Evolutionary conservation across 2,329 filamentous ascomycete genomes (phyloP), one percentile per base, ranked within the genome.

Genomic region (Colletotrichum eleusines): DNA sequence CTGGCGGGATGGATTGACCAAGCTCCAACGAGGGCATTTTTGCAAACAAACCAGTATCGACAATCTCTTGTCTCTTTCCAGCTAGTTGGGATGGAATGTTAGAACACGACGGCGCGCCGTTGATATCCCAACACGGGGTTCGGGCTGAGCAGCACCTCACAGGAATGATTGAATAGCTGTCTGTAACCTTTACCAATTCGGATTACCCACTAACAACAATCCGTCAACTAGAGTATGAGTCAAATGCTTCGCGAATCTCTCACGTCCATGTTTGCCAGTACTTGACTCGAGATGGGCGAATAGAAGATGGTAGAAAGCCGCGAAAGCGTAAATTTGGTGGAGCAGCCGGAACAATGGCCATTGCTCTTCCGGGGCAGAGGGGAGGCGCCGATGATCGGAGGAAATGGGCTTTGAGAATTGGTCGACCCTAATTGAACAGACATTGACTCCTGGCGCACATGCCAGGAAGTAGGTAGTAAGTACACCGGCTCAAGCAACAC

Each of bases 1-100:
- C 90, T 48, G 91, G 88, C 66, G 93, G 93, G 71, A 95, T 93
- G 6, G 92, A 88, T 76, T 92, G 90, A 76, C 92, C 92, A 46
- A 93, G 76, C 28, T 83, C 82, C 69, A 88, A 83, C 38, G 76
- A 75, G n/a, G 83, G 80, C 86, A 88, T 88, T 33, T 62, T 76
- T 55, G 38, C 40, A 31, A 53, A 1, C 42, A 9, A 14, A 44
- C 9, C 42, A 44, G 20, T 9, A 5, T n/a, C 42, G 9, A 11
- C 4, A 44, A 5, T 9, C 20, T n/a, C n/a, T n/a, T 58, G 33
- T 46, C 23, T 54, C 18, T 28, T n/a, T 60, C 53, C n/a, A 33
- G n/a, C 14, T n/a, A 33, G 26, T 8, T 31, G 44, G n/a, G 18
- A n/a, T 28, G 33, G 26, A 11, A 2, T 48, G 33, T 48, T 54